These are phyloP conservation scores for Cicer cuneatum DNA, from an alignment of 306 rosid genomes.

Conservation along the genomic window DNA sequence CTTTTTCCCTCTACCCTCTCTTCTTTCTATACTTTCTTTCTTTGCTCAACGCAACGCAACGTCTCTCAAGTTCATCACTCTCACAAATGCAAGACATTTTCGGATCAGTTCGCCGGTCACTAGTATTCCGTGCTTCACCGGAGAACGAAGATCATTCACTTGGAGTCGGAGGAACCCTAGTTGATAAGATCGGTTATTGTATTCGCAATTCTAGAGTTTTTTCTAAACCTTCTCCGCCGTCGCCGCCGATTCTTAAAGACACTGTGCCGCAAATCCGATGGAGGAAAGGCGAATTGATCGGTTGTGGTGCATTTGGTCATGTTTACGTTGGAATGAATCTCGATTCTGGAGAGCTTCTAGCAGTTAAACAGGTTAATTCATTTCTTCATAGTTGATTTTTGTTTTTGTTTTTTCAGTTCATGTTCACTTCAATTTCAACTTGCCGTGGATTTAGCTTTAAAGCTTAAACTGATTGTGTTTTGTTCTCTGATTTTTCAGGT, in stretches of 20 bases:
- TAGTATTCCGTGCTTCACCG: slow-evolving; percentile 79
- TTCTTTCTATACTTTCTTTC: slow-evolving; percentile 28
- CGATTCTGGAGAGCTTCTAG: slow-evolving; percentile 98
- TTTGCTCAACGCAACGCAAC: slow-evolving; percentile 44
- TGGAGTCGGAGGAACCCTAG: slow-evolving; percentile 73
- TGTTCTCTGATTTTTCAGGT: slow-evolving; percentile 62
- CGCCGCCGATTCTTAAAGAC: slow-evolving; percentile 56
- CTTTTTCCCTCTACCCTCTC: slow-evolving; percentile 53
- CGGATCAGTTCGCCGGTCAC: slow-evolving; percentile 97
- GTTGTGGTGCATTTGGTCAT: slow-evolving; percentile 98
- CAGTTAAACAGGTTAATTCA: slow-evolving; percentile 82
- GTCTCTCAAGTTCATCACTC: slow-evolving; percentile 19
- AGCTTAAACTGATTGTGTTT: slow-evolving; percentile 35
- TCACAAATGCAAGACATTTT: slow-evolving; percentile 85
- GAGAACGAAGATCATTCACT: slow-evolving; percentile 63
- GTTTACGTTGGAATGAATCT: slow-evolving; percentile 99
- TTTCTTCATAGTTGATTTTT: neutral
- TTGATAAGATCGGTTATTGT: slow-evolving; percentile 75
- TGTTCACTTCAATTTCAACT: slow-evolving; percentile 4
- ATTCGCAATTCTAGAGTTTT: slow-evolving; percentile 88
- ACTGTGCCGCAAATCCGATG: slow-evolving; percentile 80
- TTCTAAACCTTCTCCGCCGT: slow-evolving; percentile 63
- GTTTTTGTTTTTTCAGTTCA: neutral
- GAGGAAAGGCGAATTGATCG: slow-evolving; percentile 98
- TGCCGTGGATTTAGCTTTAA: slow-evolving; percentile 15